These are phyloP conservation scores for Penicillium sp. DNA, from an alignment of 2,329 filamentous ascomycete genomes.

Conservation along the genomic window DNA sequence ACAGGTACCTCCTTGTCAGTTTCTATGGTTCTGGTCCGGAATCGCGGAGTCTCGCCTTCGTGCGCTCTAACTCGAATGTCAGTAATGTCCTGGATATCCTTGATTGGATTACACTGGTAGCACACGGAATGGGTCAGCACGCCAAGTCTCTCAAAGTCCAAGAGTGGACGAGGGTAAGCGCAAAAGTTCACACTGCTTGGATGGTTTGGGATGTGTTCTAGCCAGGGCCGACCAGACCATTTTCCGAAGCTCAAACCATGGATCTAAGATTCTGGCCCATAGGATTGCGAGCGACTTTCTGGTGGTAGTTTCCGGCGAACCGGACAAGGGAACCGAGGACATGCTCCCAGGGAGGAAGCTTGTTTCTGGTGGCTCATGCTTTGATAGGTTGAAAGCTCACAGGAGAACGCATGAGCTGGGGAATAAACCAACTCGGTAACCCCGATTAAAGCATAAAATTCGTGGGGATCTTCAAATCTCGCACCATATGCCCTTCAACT, in stretches of 20 bases:
- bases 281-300: slow-evolving; percentile 8
- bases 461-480: slow-evolving; percentile 5
- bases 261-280: slow-evolving; percentile 5
- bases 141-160: neutral
- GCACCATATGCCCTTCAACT: neutral
- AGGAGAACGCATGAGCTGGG: slow-evolving; percentile 5
- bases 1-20: neutral
- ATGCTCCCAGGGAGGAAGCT: slow-evolving; percentile 8
- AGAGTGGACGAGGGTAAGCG: too few species aligned
- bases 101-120: too few species aligned
- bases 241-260: slow-evolving; percentile 8
- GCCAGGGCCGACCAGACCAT: neutral
- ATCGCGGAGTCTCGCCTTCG: neutral
- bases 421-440: slow-evolving; percentile 1
- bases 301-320: slow-evolving; percentile 25
- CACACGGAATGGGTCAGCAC: neutral
- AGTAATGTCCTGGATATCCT: neutral
- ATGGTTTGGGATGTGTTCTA: neutral
- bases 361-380: neutral
- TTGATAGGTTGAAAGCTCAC: slow-evolving; percentile 14
- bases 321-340: slow-evolving; percentile 22
- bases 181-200: neutral
- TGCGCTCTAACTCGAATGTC: neutral
- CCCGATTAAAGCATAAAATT: slow-evolving; percentile 8
- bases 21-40: neutral